Conservation (phyloP, 2,329 filamentous ascomycete species). For the Chrysosporium keratinophilum region DNA sequence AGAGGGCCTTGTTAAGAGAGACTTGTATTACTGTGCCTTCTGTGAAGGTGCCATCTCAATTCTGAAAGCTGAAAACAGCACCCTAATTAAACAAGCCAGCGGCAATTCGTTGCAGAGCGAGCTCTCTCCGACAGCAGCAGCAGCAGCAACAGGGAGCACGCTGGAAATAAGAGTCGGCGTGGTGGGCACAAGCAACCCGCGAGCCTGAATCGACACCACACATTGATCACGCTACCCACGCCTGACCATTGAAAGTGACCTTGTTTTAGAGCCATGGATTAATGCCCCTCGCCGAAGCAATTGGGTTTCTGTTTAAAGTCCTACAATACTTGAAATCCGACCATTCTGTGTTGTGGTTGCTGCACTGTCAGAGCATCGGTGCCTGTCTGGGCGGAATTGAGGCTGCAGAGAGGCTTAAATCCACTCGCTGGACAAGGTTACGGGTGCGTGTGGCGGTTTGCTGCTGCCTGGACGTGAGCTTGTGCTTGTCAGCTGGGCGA, state of each 20-base stretch:
- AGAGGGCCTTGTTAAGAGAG: conserved; percentile 1
- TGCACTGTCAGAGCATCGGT: neutral
- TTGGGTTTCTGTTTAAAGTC: conserved; percentile 1
- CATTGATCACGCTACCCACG: conserved; percentile 6
- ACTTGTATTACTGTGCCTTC: conserved; percentile 11
- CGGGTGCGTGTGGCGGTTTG: neutral
- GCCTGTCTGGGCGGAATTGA: no score
- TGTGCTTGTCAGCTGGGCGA: no score
- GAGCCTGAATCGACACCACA: neutral
- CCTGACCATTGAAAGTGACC: neutral
- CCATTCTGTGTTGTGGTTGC: neutral
- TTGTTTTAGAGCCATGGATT: conserved; percentile 11
- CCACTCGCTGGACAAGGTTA: neutral
- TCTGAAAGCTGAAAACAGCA: neutral
- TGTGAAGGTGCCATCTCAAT: neutral
- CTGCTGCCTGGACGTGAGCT: neutral
- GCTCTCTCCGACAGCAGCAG: neutral
- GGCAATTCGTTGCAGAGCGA: neutral
- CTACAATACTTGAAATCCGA: neutral
- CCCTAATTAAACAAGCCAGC: conserved; percentile 9
- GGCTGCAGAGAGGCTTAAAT: neutral
- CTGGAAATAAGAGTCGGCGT: neutral
- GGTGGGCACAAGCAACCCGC: conserved; percentile 5
- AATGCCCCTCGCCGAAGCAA: conserved; percentile 2
- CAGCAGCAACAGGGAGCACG: neutral